phyloP scores from a whole-genome alignment of 495 filamentous ascomycete genomes.

The Penicillium alfredii region DNA sequence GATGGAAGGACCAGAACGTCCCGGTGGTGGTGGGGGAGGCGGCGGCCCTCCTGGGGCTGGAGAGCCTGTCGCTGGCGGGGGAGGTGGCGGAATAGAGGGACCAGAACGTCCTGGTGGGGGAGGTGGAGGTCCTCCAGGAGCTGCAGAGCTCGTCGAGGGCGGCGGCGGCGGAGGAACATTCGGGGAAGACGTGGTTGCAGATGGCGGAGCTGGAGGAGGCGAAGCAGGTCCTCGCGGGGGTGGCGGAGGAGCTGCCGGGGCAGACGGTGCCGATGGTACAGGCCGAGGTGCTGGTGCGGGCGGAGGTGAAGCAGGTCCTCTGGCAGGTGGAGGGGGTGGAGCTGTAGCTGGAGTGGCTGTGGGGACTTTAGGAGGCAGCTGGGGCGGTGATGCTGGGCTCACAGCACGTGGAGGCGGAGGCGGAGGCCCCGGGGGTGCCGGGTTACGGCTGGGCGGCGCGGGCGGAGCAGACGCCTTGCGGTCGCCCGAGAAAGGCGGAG shows the following conservation, averaged over 20 bases:
- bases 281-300: constrained; percentile 45
- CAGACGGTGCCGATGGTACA: constrained; percentile 26
- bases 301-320: constrained; percentile 41
- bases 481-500: constrained; percentile 74
- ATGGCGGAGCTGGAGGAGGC: constrained; percentile 24
- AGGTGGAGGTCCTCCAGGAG: constrained; percentile 38
- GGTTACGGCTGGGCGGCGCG: constrained; percentile 64
- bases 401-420: constrained; percentile 63
- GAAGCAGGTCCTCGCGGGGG: constrained; percentile 21
- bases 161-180: constrained; percentile 35
- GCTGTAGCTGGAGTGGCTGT: constrained; percentile 30
- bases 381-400: constrained; percentile 51
- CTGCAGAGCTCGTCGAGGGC: constrained; percentile 57
- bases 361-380: constrained; percentile 67
- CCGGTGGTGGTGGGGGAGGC: constrained; percentile 27
- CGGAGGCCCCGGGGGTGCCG: constrained; percentile 49
- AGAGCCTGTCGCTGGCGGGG: constrained; percentile 24
- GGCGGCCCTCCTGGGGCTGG: constrained; percentile 46
- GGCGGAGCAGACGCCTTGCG: constrained; percentile 60
- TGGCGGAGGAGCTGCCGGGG: constrained; percentile 28
- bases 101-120: constrained; percentile 10
- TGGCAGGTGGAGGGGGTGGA: constrained; percentile 57
- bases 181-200: constrained; percentile 47
- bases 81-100: constrained; percentile 30
- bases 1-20: no score